A percentile compares a stretch with the other conserved stretches of the same genome.
Evolutionary conservation across 2,329 filamentous ascomycete species (phyloP).

Genomic region (Coniochaeta ligniaria): DNA sequence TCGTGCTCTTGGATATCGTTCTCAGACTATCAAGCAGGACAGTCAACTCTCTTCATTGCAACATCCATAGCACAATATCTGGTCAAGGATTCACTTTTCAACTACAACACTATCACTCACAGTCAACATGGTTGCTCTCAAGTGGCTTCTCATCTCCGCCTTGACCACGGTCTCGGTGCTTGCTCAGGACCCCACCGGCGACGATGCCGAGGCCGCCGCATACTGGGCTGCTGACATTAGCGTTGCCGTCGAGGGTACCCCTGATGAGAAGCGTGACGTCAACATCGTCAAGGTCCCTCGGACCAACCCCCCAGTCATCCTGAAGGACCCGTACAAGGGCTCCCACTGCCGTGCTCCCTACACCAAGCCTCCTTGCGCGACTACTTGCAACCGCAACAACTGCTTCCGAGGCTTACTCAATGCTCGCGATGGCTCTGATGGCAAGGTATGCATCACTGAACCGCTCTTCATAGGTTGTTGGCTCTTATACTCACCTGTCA

Average conservation of each 20-base stretch:
- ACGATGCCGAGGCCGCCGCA: not conserved
- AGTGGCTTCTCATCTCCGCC: not conserved
- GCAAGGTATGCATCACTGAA: conserved; percentile 2
- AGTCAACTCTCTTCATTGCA: not conserved
- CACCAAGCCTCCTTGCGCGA: conserved; percentile 2
- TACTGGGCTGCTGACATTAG: not conserved
- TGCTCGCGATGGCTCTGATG: conserved; percentile 2
- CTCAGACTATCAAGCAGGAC: not conserved
- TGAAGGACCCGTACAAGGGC: conserved; percentile 5
- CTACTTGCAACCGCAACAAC: conserved; percentile 7
- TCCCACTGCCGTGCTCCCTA: conserved; percentile 1
- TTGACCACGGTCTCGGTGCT: not conserved
- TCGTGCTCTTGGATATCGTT: not conserved
- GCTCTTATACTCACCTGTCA: conserved; percentile 1
- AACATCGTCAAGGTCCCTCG: not conserved
- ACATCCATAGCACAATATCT: not conserved
- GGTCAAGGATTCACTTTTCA: not conserved
- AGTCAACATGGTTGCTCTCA: not conserved
- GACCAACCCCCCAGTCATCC: not conserved
- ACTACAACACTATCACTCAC: not conserved
- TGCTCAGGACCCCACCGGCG: conserved; percentile 1
- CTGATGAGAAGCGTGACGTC: not conserved
- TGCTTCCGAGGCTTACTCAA: conserved; percentile 7
- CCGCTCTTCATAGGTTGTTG: not conserved
- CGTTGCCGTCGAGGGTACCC: not conserved